Evolutionary conservation across 306 rosid species (phyloP).

Genomic region (Cucumis sativus): Cucumber_9930_V3 NC_026657.2:31446001-31446500

Average conservation of each 20-base stretch:
- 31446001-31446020: neutral
- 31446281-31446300: constrained; percentile 35
- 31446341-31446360: constrained; percentile 95
- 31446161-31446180: neutral
- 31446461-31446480: constrained; percentile 61
- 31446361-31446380: constrained; percentile 94
- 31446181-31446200: neutral
- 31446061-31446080: neutral
- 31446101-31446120: neutral
- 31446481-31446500: constrained; percentile 88
- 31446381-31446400: constrained; percentile 79
- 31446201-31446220: neutral
- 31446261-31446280: neutral
- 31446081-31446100: neutral
- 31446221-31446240: constrained; percentile 1
- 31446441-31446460: constrained; percentile 6
- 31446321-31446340: constrained; percentile 51
- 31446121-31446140: neutral
- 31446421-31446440: neutral
- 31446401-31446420: neutral
- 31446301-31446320: constrained; percentile 53
- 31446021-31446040: neutral
- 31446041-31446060: neutral
- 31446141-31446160: neutral
- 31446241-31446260: neutral